These are phyloP conservation scores for Termitomyces bulborhizus DNA, from an alignment of 768 basidiomycete genomes.

Conservation along the genomic window DNA sequence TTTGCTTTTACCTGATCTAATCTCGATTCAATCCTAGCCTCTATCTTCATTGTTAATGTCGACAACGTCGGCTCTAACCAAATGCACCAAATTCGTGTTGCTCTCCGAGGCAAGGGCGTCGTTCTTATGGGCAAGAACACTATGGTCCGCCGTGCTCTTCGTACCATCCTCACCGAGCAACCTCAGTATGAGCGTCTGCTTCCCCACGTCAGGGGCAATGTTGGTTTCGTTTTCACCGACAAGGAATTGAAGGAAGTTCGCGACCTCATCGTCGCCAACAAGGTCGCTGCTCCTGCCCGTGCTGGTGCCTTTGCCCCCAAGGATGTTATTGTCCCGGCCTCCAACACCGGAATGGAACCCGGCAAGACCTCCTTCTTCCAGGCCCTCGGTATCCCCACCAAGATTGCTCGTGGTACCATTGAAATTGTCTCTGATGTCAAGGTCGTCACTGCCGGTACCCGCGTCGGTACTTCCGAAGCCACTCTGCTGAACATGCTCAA, in stretches of 20 bases:
- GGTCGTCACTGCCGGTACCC: conserved; percentile 87
- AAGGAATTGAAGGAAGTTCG: conserved; percentile 92
- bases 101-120: conserved; percentile 93
- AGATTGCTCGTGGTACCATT: conserved; percentile 99
- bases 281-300: conserved; percentile 97
- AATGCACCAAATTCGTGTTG: conserved; percentile 95
- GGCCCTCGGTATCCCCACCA: conserved; percentile 98
- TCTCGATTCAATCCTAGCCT: conserved; percentile 46
- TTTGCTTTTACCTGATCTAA: not conserved
- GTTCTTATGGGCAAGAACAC: conserved; percentile 99
- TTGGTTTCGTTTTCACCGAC: conserved; percentile 97
- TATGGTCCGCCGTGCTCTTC: conserved; percentile 98
- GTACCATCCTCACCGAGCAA: conserved; percentile 81
- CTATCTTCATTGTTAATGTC: conserved; percentile 98
- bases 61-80: conserved; percentile 99
- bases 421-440: conserved; percentile 98
- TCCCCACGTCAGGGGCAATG: conserved; percentile 94
- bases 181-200: conserved; percentile 97
- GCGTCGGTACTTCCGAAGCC: conserved; percentile 96
- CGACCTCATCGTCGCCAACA: conserved; percentile 91
- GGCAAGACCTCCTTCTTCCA: conserved; percentile 99
- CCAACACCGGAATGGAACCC: conserved; percentile 99
- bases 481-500: conserved; percentile 99
- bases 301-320: conserved; percentile 93
- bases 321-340: conserved; percentile 87